Conservation (phyloP, 352 stramenopile species). For the Pythium phragmitis region DNA sequence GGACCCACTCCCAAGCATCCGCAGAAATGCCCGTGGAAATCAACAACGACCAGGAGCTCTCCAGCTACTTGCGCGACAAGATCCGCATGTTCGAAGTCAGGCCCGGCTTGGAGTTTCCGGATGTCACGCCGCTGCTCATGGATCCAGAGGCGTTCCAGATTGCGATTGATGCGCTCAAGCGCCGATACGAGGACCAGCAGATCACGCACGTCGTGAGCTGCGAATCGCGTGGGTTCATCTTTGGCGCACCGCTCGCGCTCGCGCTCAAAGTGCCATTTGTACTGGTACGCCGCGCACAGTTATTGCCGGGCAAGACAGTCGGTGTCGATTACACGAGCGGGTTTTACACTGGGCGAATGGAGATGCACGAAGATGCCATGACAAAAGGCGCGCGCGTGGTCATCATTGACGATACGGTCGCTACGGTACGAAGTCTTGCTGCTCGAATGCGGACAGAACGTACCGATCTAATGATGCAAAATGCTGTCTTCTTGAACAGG, state of each 20-base stretch:
- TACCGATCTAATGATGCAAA: neutral
- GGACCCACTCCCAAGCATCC: neutral
- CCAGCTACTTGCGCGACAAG: constrained; percentile 60
- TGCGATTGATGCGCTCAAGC: constrained; percentile 64
- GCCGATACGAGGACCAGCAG: constrained; percentile 49
- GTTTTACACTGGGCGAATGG: constrained; percentile 70
- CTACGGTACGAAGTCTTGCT: constrained; percentile 45
- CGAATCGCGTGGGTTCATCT: constrained; percentile 82
- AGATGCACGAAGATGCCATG: constrained; percentile 85
- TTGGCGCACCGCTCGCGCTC: constrained; percentile 69
- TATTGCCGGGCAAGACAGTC: constrained; percentile 64
- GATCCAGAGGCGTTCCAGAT: constrained; percentile 74
- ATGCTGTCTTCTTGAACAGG: constrained; percentile 14
- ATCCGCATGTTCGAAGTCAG: constrained; percentile 70
- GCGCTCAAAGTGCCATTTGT: constrained; percentile 69
- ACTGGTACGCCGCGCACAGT: constrained; percentile 60
- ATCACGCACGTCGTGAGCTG: constrained; percentile 84
- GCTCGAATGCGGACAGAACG: neutral
- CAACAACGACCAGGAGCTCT: constrained; percentile 49
- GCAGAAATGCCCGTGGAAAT: constrained; percentile 35
- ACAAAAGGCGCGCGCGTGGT: constrained; percentile 61
- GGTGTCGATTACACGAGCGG: constrained; percentile 81
- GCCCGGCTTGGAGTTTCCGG: constrained; percentile 57
- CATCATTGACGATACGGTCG: constrained; percentile 80
- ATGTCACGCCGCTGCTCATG: constrained; percentile 72